These are phyloP conservation scores for Gonium pectorale DNA, from an alignment of 139 green algal species.

Conservation along the genomic window DNA sequence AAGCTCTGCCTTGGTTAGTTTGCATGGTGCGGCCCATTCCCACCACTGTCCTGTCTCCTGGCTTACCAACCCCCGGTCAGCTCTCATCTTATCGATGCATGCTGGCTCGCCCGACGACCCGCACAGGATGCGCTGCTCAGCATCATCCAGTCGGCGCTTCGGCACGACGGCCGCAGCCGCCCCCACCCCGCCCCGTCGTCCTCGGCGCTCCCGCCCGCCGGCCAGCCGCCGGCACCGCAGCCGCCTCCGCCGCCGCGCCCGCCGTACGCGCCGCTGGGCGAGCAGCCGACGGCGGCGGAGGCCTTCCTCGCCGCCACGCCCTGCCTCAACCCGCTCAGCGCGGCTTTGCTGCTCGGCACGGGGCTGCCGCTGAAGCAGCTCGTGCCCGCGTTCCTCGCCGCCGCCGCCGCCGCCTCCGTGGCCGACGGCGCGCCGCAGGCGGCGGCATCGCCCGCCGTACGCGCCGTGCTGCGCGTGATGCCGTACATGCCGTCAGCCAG, in stretches of 20 bases:
- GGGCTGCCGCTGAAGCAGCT: background rate
- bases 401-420: background rate
- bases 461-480: background rate
- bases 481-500: background rate
- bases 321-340: constrained; percentile 35
- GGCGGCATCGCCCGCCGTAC: background rate
- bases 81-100: too few relatives aligned
- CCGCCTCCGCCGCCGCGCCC: background rate
- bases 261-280: background rate
- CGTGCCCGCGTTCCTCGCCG: background rate
- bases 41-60: too few relatives aligned
- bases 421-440: background rate
- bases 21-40: too few relatives aligned
- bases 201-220: too few relatives aligned
- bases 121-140: constrained; percentile 5
- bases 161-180: background rate
- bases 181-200: too few relatives aligned
- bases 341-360: background rate
- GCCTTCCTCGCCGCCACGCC: background rate
- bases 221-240: background rate
- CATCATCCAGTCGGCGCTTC: background rate
- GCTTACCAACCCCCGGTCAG: too few relatives aligned
- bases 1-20: too few relatives aligned
- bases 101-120: background rate
- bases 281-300: background rate